Base-by-base conservation (phyloP, 2,329 filamentous ascomycete genomes). In the Geosmithia morbida region DNA sequence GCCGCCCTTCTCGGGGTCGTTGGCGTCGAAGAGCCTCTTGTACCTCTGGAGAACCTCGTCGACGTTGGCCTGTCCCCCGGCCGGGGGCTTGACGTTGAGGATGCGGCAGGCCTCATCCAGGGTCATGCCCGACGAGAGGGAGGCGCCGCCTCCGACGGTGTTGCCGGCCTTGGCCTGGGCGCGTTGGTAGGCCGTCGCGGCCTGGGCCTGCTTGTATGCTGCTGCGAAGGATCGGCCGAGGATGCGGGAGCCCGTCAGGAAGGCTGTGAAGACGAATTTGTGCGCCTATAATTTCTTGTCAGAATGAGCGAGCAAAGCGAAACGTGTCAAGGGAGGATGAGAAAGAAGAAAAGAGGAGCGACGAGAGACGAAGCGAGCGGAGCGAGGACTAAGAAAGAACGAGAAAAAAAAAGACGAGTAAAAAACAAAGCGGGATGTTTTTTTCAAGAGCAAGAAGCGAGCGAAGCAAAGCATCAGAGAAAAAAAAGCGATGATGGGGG, bases 71-170 rank as follows among this genome's bases (percentile, higher is more conserved):
- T 87, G 75, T 43, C 86, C 87, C 51, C 74, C 77, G 18, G 60
- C 55, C 1, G 90, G 89, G 39, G 89, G 87, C 64, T 90, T 87
- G 56, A 98, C 88, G 64, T 98, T 94, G 52, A 98, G 77, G 60
- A 98, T 96, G 67, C 88, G 87, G 77, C 88, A 97, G 47, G 92
- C 92, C 72, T 98, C 92, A 56, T 95, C 87, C 58, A 98, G 81
- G 8, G 88, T 92, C 66, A 97, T 83, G 61, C 88, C 86, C 5
- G 79, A 77, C 26, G 79, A 72, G 51, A 73, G 59, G 30, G 62
- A 64, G n/a, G 75, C 69, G 51, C 77, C 74, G 17, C 75, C 69
- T 5, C 10, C 33, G 51, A 77, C 74, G 48, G 75, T 72, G 51
- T 75, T 74, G 54, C 75, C 75, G 46, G 68, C 58, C 58, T 83